A percentile compares a stretch with the other conserved stretches of the same genome.
These are phyloP conservation scores for Trichoderma parareesei DNA, from an alignment of 495 filamentous ascomycete genomes.

Conservation along the genomic window DNA sequence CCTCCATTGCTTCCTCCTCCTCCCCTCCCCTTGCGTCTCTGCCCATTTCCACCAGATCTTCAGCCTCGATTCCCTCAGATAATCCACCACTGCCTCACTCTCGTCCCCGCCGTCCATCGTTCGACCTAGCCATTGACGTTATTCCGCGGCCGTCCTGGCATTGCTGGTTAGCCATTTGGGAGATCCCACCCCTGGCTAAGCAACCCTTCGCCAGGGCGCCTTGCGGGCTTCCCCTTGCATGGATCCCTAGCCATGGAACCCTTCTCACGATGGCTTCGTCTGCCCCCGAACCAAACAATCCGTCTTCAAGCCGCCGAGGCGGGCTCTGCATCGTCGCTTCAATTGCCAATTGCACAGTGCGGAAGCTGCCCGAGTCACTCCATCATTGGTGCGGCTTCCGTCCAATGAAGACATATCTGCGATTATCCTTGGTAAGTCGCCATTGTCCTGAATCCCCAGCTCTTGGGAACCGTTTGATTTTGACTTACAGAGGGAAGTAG, in stretches of 20 bases:
- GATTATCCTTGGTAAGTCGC: conserved; percentile 7
- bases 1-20: not conserved
- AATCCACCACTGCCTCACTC: not conserved
- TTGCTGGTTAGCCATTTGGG: not conserved
- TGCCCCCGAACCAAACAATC: not conserved
- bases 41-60: not conserved
- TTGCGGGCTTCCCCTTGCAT: not conserved
- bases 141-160: not conserved
- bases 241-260: not conserved
- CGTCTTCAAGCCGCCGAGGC: not conserved
- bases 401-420: conserved; percentile 50
- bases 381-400: conserved; percentile 35
- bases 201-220: not conserved
- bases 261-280: not conserved
- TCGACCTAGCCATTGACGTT: not conserved
- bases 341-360: not conserved
- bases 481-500: conserved; percentile 67
- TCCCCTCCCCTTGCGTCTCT: not conserved
- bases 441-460: not conserved
- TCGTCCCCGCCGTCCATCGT: not conserved
- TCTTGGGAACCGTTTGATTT: not conserved
- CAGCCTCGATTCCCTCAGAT: not conserved
- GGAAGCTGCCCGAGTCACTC: not conserved
- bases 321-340: not conserved
- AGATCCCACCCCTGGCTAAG: not conserved